Conservation (phyloP, 106 monocot species). For the Phalaenopsis equestris region DNA sequence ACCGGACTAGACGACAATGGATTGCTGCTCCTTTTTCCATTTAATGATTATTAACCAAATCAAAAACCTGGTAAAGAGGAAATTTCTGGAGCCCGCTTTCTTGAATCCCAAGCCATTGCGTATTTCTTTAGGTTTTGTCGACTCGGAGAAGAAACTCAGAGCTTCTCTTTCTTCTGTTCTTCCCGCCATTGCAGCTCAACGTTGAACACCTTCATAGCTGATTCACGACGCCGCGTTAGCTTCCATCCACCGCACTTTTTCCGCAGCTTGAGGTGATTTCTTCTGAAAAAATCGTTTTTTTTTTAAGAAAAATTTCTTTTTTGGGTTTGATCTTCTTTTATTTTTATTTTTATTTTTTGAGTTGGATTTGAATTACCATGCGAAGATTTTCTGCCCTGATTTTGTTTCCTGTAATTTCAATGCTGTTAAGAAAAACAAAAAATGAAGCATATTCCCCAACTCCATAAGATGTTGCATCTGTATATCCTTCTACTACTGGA, state of each 20-base stretch:
- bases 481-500: too few relatives aligned
- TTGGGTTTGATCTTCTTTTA: too few relatives aligned
- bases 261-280: background rate
- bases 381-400: background rate
- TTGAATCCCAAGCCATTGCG: too few relatives aligned
- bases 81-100: too few relatives aligned
- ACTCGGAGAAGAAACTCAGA: background rate
- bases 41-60: too few relatives aligned
- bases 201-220: background rate
- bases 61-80: too few relatives aligned
- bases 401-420: background rate
- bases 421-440: too few relatives aligned
- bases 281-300: background rate
- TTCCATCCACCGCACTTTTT: background rate
- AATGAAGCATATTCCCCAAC: too few relatives aligned
- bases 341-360: background rate
- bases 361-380: background rate
- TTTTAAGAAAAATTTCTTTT: background rate
- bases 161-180: background rate
- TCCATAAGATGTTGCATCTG: too few relatives aligned
- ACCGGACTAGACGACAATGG: slow-evolving; percentile 98
- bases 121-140: too few relatives aligned
- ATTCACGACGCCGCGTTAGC: background rate
- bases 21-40: background rate
- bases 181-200: background rate